Percentiles rank a stretch among this genome's conserved stretches.
These are phyloP conservation scores for Magnusiomyces magnusii DNA, from an alignment of 1,139 yeast species.

Conservation along the genomic window DNA sequence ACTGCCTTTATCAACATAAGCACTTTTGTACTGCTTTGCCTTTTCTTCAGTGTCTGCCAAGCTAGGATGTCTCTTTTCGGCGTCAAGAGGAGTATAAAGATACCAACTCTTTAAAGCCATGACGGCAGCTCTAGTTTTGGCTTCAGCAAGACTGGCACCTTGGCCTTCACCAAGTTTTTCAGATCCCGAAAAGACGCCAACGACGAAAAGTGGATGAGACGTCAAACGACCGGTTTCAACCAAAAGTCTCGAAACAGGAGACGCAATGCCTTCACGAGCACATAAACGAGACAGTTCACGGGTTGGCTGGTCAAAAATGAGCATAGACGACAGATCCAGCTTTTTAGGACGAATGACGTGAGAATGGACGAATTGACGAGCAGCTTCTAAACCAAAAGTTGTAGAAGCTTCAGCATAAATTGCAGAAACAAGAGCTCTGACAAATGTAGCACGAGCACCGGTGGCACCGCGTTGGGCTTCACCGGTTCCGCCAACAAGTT, in stretches of 20 bases:
- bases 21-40: slow-evolving; percentile 28
- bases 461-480: slow-evolving; percentile 31
- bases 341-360: slow-evolving; percentile 69
- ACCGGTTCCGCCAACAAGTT: slow-evolving; percentile 29
- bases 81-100: slow-evolving; percentile 70
- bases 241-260: slow-evolving; percentile 73
- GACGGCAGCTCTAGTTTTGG: slow-evolving; percentile 86
- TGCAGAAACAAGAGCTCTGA: slow-evolving; percentile 42
- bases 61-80: slow-evolving; percentile 47
- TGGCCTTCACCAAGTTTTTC: slow-evolving; percentile 90
- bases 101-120: slow-evolving; percentile 90
- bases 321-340: slow-evolving; percentile 62
- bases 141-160: slow-evolving; percentile 87
- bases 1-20: slow-evolving; percentile 39
- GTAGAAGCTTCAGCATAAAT: slow-evolving; percentile 33
- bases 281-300: slow-evolving; percentile 75
- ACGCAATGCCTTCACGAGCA: slow-evolving; percentile 64
- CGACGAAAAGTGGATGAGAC: slow-evolving; percentile 77
- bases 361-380: slow-evolving; percentile 58
- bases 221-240: slow-evolving; percentile 93
- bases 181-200: slow-evolving; percentile 82
- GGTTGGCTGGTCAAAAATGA: slow-evolving; percentile 78
- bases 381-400: slow-evolving; percentile 44
- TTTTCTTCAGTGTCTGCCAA: slow-evolving; percentile 25
- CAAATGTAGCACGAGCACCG: slow-evolving; percentile 43